A percentile compares a stretch with the other conserved stretches of the same genome.
These are phyloP conservation scores for Cotoneaster glaucophyllus DNA, from an alignment of 306 rosid genomes.

Conservation along the genomic window DNA sequence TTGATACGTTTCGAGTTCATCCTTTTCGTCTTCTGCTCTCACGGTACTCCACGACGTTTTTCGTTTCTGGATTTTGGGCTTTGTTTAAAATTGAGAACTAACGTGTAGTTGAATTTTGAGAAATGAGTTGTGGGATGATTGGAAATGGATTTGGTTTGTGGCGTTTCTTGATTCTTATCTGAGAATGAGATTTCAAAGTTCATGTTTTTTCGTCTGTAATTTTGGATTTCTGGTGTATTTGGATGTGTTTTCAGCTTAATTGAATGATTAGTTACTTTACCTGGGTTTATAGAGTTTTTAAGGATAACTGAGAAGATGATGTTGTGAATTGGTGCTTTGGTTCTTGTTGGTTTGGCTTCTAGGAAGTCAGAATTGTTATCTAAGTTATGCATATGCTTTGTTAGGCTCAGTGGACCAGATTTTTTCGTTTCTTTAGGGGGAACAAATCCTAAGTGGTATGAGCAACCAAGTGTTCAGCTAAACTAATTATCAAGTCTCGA, in stretches of 20 bases:
- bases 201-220: constrained; percentile 2
- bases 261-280: constrained; percentile 11
- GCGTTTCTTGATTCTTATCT: constrained; percentile 3
- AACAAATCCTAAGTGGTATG: background rate
- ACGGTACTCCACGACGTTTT: constrained; percentile 26
- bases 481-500: background rate
- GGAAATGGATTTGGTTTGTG: constrained; percentile 8
- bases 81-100: constrained; percentile 10
- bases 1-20: constrained; percentile 17
- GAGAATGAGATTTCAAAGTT: background rate
- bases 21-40: constrained; percentile 8
- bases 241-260: constrained; percentile 17
- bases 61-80: constrained; percentile 12
- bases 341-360: constrained; percentile 19
- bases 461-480: background rate
- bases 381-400: constrained; percentile 2
- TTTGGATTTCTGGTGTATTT: constrained; percentile 11
- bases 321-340: constrained; percentile 4
- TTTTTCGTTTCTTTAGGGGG: background rate
- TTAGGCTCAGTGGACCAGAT: constrained; percentile 1
- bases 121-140: constrained; percentile 12
- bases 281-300: constrained; percentile 8
- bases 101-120: constrained; percentile 2
- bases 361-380: background rate
- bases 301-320: constrained; percentile 12